Base-by-base conservation (phyloP, 1,284 basidiomycete genomes). In the Gomphus bonarii region DNA sequence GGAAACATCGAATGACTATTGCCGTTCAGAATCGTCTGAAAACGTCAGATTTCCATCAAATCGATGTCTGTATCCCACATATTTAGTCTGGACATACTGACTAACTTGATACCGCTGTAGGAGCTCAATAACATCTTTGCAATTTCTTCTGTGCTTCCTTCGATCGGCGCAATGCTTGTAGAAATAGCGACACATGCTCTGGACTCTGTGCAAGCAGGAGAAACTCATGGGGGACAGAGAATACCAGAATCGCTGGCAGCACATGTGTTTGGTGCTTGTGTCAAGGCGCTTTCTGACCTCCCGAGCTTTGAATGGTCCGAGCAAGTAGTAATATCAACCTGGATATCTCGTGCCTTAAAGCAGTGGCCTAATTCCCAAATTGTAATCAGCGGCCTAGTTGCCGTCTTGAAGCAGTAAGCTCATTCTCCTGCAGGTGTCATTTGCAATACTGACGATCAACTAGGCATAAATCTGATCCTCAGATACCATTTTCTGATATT, bases 331-430 rank as follows among this genome's bases (percentile, higher is more conserved):
- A 28, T 84, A 3, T 61, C 59, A 0, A 54, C 55, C 6, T 86
- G 82, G 81, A 73, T 71, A 1, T 68, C 61, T 59, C 66, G 64
- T 28, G 71, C 81, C 20, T 61, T 80, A 0, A 64, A 69, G 42
- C 73, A 70, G 38, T 91, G 85, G 86, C 30, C 59, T 54, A 31
- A 55, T 47, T 57, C 83, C 54, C 78, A 79, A 46, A 68, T 71
- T 57, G 79, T 81, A 1, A 63, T 91, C 33, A 69, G 72, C 44
- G 80, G 79, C 4, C 63, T 85, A 9, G 76, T 77, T 0, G 66
- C 68, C 6, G 68, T 88, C 7, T 78, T n/a, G 68, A 72, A n/a
- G 20, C 58, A 51, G 62, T 12, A 54, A 59, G 4, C 58, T 63
- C 30, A n/a, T 55, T 44, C 4, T 40, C 7, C 20, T 38, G 33